phyloP scores from a whole-genome alignment of 176 grass and related monocot species.

The Metroxylon sagu region DNA sequence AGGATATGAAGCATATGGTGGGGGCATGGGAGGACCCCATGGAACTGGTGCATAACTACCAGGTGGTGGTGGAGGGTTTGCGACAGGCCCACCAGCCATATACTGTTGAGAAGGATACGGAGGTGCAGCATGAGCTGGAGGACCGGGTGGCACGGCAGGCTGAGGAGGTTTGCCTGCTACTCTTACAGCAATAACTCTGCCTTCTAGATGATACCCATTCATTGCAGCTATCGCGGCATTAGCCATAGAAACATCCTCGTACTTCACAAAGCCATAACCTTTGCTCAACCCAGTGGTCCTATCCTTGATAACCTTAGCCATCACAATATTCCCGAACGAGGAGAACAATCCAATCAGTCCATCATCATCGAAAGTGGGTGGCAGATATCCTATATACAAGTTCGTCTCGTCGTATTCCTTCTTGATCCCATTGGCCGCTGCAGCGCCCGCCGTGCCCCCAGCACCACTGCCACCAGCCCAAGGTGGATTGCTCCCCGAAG shows the following conservation, averaged over 20 bases:
- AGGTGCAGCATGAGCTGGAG: conserved; percentile 17
- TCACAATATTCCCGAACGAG: conserved; percentile 75
- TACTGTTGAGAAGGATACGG: conserved; percentile 64
- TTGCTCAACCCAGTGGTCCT: conserved; percentile 67
- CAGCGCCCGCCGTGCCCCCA: neutral
- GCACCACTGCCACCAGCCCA: conserved; percentile 35
- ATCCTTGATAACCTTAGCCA: conserved; percentile 98
- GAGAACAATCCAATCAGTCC: conserved; percentile 67
- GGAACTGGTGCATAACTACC: conserved; percentile 74
- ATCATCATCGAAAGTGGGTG: conserved; percentile 76
- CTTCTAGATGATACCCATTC: conserved; percentile 84
- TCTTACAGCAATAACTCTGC: conserved; percentile 75
- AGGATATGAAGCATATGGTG: conserved; percentile 61
- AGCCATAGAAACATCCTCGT: conserved; percentile 74
- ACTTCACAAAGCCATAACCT: conserved; percentile 96
- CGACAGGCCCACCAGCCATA: conserved; percentile 31
- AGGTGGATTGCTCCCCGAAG: conserved; percentile 35
- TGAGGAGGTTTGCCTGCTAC: conserved; percentile 75
- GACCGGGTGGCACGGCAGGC: conserved; percentile 24
- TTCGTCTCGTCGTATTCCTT: conserved; percentile 90
- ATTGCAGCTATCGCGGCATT: conserved; percentile 70
- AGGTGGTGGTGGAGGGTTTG: conserved; percentile 38
- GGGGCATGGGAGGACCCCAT: conserved; percentile 48
- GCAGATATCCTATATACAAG: conserved; percentile 85
- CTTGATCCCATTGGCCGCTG: conserved; percentile 46